Conservation (phyloP, 495 filamentous ascomycete genomes). For the Daldinia grandis region DNA sequence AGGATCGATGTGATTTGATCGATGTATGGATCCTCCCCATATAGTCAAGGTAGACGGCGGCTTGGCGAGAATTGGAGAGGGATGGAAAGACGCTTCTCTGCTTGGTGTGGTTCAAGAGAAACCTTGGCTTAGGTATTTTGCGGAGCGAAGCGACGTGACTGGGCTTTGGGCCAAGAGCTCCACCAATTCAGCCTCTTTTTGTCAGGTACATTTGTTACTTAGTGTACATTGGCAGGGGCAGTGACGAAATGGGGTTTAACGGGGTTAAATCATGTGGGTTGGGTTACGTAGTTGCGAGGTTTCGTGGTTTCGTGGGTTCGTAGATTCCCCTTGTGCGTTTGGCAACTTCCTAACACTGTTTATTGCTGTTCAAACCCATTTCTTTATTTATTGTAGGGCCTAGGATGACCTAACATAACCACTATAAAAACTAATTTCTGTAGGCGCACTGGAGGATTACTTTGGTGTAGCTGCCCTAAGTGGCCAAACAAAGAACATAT, state of each 20-base stretch:
- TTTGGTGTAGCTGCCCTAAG: constrained; percentile 2
- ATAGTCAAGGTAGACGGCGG: constrained; percentile 31
- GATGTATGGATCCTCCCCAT: constrained; percentile 35
- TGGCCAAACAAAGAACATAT: neutral
- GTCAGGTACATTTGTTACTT: neutral
- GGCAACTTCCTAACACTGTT: neutral
- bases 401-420: neutral
- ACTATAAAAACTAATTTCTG: neutral
- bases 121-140: neutral
- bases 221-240: neutral
- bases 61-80: constrained; percentile 36
- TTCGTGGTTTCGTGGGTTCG: neutral
- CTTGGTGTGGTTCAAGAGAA: neutral
- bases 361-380: neutral
- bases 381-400: neutral
- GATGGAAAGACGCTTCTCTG: neutral
- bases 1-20: constrained; percentile 30
- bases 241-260: neutral
- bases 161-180: neutral
- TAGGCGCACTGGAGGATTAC: neutral
- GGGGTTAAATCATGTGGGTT: neutral
- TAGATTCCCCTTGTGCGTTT: neutral
- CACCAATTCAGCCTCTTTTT: constrained; percentile 21
- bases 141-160: neutral
- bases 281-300: neutral